Evolutionary conservation across 2,329 filamentous ascomycete species (phyloP).

Genomic region (Acrodontium crateriforme): DNA sequence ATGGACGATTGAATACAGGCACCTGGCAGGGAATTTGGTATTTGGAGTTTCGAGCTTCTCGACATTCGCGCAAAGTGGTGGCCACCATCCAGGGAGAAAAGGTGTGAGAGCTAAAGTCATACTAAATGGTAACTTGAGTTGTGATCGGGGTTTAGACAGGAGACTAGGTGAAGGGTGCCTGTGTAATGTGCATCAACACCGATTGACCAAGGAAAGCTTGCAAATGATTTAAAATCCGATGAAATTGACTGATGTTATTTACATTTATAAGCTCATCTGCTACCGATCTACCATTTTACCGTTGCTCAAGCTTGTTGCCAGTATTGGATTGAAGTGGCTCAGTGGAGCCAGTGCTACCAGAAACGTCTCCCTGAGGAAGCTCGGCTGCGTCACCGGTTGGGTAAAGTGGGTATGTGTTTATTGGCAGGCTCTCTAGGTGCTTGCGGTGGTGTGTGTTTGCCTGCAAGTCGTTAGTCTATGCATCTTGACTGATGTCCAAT

Average conservation of each 20-base stretch:
- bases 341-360: conserved; percentile 18
- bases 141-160: not conserved
- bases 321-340: conserved; percentile 39
- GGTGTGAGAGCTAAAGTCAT: conserved; percentile 8
- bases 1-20: conserved; percentile 60
- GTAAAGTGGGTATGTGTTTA: conserved; percentile 57
- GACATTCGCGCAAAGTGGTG: conserved; percentile 68
- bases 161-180: too few relatives aligned
- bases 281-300: too few relatives aligned
- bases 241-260: too few relatives aligned
- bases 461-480: conserved; percentile 33
- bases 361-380: conserved; percentile 34
- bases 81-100: conserved; percentile 90
- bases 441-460: conserved; percentile 80
- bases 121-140: not conserved
- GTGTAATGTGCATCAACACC: too few relatives aligned
- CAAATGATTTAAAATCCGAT: too few relatives aligned
- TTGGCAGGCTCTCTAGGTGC: conserved; percentile 67
- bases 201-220: too few relatives aligned
- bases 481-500: not conserved
- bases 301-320: conserved; percentile 45
- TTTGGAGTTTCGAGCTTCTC: conserved; percentile 67
- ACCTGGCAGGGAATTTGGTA: conserved; percentile 93
- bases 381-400: conserved; percentile 46
- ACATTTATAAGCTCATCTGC: too few relatives aligned